Evolutionary conservation across 2,329 filamentous ascomycete species (phyloP).

Genomic region (Phoma sp.): DNA sequence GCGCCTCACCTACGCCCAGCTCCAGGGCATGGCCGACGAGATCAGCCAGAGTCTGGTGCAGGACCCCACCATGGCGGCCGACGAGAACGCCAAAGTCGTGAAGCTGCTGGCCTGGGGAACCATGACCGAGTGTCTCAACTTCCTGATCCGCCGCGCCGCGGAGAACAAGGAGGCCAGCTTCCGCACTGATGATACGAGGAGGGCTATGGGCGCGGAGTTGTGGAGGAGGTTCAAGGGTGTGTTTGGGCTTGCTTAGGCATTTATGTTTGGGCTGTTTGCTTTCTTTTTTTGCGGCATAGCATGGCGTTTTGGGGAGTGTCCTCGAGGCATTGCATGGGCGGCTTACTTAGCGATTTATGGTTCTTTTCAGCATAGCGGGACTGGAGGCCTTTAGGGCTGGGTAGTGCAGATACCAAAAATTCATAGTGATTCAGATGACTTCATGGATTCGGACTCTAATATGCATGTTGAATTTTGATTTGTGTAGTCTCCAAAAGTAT

Average conservation of each 20-base stretch:
- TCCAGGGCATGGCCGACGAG: slow-evolving; percentile 96
- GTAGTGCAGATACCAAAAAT: too few species aligned
- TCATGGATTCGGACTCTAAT: too few species aligned
- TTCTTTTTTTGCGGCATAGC: background rate
- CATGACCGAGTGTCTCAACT: slow-evolving; percentile 79
- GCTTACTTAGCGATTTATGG: too few species aligned
- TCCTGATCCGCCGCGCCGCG: slow-evolving; percentile 63
- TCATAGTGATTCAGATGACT: too few species aligned
- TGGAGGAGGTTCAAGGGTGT: slow-evolving; percentile 44
- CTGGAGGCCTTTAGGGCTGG: too few species aligned
- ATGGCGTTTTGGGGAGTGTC: background rate
- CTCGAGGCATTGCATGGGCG: background rate
- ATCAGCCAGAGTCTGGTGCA: slow-evolving; percentile 68
- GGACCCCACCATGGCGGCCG: slow-evolving; percentile 46
- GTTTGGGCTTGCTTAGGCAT: slow-evolving; percentile 26
- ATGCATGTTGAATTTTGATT: too few species aligned
- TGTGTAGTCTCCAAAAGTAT: too few species aligned
- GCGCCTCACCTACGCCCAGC: slow-evolving; percentile 70
- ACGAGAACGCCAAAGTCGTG: slow-evolving; percentile 53
- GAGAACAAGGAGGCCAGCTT: slow-evolving; percentile 67
- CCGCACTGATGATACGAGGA: slow-evolving; percentile 59
- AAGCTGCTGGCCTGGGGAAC: slow-evolving; percentile 65
- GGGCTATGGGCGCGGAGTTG: slow-evolving; percentile 59
- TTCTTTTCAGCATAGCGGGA: too few species aligned
- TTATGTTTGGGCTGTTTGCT: background rate